Evolutionary conservation across 2,329 filamentous ascomycete species (phyloP).

Genomic region (Cladorrhinum sp.): DNA sequence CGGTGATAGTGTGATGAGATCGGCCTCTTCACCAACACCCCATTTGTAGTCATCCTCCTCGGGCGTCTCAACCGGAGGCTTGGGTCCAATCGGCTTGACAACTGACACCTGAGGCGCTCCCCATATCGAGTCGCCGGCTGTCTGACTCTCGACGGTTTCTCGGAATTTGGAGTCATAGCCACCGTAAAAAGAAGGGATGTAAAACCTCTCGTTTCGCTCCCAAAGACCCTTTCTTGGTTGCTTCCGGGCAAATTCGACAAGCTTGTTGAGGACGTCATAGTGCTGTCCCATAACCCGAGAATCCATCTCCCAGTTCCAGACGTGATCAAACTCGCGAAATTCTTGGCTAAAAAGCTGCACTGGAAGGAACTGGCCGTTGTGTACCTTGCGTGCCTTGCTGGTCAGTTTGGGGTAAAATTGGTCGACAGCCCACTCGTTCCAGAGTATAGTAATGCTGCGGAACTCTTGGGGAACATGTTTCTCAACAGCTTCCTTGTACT

Average conservation of each 20-base stretch:
- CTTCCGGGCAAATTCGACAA: constrained; percentile 59
- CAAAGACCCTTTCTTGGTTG: constrained; percentile 71
- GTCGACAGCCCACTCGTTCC: constrained; percentile 71
- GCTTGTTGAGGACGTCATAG: constrained; percentile 71
- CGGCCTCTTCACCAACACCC: constrained; percentile 34
- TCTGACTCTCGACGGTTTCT: constrained; percentile 54
- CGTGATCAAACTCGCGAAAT: constrained; percentile 74
- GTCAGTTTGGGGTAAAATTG: constrained; percentile 74
- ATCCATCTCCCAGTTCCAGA: constrained; percentile 90
- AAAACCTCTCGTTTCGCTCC: constrained; percentile 71
- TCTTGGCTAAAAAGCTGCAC: constrained; percentile 73
- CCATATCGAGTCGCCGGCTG: constrained; percentile 61
- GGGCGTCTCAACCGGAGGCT: constrained; percentile 25
- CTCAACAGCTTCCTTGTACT: constrained; percentile 59
- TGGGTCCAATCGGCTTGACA: constrained; percentile 57
- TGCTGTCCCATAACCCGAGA: constrained; percentile 76
- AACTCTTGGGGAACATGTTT: constrained; percentile 45
- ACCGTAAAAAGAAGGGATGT: constrained; percentile 67
- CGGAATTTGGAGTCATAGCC: constrained; percentile 67
- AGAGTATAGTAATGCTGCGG: constrained; percentile 66
- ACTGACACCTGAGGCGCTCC: constrained; percentile 59
- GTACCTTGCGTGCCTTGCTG: constrained; percentile 50
- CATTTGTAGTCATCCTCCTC: constrained; percentile 30
- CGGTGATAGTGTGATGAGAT: constrained; percentile 61
- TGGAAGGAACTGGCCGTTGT: constrained; percentile 65